Evolutionary conservation across 106 monocot genomes (phyloP), one percentile per base, ranked within the genome.

Genomic region (Posidonia australis): DNA sequence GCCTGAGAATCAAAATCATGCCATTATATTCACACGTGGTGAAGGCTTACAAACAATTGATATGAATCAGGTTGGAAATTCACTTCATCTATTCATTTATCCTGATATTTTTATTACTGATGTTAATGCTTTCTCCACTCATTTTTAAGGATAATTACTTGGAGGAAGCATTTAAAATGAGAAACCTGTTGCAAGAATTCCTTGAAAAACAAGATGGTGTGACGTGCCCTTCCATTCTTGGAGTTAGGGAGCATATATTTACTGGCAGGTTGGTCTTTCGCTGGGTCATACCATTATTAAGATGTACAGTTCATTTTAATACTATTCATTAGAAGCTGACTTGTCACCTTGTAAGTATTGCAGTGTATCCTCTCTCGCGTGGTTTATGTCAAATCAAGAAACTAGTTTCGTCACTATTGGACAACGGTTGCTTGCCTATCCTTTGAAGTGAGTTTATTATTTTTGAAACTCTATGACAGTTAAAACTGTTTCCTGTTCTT

Each of bases 321-420:
- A 57, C 23, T 30, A 4, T 27, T 0, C 18, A 43, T 9, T 61
- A 30, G 12, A 61, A 21, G 14, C 22, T 32, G 26, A 30, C 29
- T 32, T 36, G 22, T 30, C 46, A 13, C 14, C 44, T 13, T 46
- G n/a, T 25, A 1, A 42, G 10, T 53, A 9, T 53, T 79, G 82
- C 79, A 93, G 93, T 83, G 93, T 93, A 64, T 93, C 93, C 52
- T 93, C 93, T 62, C 89, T 93, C 68, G 93, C 93, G 70, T 89
- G 93, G 93, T 93, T 93, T 74, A 93, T 93, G 93, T 93, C 93
- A 66, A 93, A 89, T 76, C 93, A 93, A 70, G 93, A 93, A 72
- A 79, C 83, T 42, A 86, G 89, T 70, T 93, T 93, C 83, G 93
- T 93, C 62, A 93, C 93, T 46, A 83, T 93, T 68, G 89, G 83